Conservation (phyloP, 2,329 filamentous ascomycete species). For the Stagonosporopsis rhizophila region DNA sequence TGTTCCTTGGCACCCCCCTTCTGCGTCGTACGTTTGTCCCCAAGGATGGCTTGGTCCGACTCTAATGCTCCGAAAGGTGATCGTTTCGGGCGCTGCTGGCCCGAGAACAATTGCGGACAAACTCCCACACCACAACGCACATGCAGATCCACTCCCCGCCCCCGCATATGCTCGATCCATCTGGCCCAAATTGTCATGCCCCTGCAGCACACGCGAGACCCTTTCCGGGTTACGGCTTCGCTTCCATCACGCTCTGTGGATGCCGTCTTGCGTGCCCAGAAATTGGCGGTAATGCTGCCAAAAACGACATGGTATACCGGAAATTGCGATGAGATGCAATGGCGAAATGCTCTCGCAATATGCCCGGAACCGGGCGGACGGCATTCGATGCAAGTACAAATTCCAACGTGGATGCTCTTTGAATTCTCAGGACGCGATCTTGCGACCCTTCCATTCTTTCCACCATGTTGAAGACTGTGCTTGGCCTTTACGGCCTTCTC, state of each 20-base stretch:
- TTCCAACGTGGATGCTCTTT: conserved; percentile 5
- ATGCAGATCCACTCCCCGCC: conserved; percentile 22
- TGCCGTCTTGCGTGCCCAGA: conserved; percentile 22
- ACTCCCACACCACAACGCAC: conserved; percentile 9
- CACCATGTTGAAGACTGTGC: conserved; percentile 24
- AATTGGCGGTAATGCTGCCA: conserved; percentile 19
- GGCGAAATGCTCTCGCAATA: conserved; percentile 17
- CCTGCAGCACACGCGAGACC: conserved; percentile 19
- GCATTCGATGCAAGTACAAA: conserved; percentile 12
- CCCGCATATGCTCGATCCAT: conserved; percentile 15
- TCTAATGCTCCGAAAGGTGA: background rate
- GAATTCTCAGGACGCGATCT: conserved; percentile 4
- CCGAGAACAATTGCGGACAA: conserved; percentile 23
- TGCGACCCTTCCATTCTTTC: conserved; percentile 13
- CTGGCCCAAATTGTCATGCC: conserved; percentile 8
- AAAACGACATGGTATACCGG: conserved; percentile 25
- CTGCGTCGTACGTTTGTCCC: background rate
- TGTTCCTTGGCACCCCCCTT: background rate
- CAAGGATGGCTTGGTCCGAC: conserved; percentile 1
- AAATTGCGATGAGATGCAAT: conserved; percentile 18
- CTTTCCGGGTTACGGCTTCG: conserved; percentile 8
- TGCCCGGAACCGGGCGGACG: conserved; percentile 10
- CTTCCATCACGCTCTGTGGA: conserved; percentile 20
- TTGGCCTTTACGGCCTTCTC: conserved; percentile 27
- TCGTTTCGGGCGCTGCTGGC: conserved; percentile 16